Evolutionary conservation across 495 filamentous ascomycete species (phyloP).

Genomic region (Oidiodendron maius): DNA sequence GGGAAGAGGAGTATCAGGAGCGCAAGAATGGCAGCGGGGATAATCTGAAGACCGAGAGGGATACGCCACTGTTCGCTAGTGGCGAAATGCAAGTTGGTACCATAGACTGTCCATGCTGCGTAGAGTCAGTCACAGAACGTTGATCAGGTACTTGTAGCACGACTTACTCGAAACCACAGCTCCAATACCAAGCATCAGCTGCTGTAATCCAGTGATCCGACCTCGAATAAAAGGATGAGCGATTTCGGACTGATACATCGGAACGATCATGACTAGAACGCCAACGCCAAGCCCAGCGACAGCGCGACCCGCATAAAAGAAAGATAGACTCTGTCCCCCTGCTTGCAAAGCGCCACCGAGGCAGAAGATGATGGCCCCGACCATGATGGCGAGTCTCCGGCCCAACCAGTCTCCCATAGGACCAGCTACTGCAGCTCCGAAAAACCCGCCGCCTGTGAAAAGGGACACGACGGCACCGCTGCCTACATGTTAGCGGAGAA

Average conservation of each 20-base stretch:
- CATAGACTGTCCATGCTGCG: slow-evolving; percentile 45
- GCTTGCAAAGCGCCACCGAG: slow-evolving; percentile 31
- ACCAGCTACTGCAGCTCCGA: slow-evolving; percentile 30
- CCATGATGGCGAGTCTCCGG: slow-evolving; percentile 26
- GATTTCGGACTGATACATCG: slow-evolving; percentile 38
- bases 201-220: slow-evolving; percentile 29
- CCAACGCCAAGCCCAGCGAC: slow-evolving; percentile 48
- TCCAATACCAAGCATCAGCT: slow-evolving; percentile 27
- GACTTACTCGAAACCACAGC: no score
- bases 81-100: slow-evolving; percentile 19
- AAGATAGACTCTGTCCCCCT: slow-evolving; percentile 26
- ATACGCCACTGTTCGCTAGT: slow-evolving; percentile 43
- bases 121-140: no score
- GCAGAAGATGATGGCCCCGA: slow-evolving; percentile 26
- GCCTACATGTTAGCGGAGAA: background rate
- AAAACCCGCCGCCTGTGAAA: slow-evolving; percentile 17
- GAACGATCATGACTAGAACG: slow-evolving; percentile 44
- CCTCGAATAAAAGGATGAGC: slow-evolving; percentile 49
- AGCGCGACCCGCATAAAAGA: slow-evolving; percentile 33
- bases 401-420: slow-evolving; percentile 28
- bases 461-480: slow-evolving; percentile 13
- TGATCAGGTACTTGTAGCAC: no score
- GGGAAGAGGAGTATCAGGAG: slow-evolving; percentile 38
- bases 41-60: slow-evolving; percentile 42
- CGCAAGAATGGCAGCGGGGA: slow-evolving; percentile 36